A percentile compares a stretch with the other conserved stretches of the same genome.
Evolutionary conservation across 2,329 filamentous ascomycete species (phyloP).

Genomic region (Chaetomiaceae sp.): DNA sequence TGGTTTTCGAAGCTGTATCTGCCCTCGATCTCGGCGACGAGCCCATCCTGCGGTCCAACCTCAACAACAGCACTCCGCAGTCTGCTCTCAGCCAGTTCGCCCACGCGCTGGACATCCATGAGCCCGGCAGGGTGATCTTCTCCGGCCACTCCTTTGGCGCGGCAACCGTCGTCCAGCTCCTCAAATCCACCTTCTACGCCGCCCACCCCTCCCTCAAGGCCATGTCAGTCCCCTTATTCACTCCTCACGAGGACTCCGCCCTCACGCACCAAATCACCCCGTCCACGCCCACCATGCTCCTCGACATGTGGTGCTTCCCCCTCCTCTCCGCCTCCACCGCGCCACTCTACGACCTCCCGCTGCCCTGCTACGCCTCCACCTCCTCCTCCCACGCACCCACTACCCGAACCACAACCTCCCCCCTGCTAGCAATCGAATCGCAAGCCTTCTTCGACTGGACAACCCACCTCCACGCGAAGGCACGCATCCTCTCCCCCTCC

Average conservation of each 20-base stretch:
- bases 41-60: constrained; percentile 43
- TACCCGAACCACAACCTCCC: constrained; percentile 48
- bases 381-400: constrained; percentile 25
- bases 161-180: constrained; percentile 65
- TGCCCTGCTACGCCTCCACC: constrained; percentile 56
- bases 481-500: constrained; percentile 55
- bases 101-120: constrained; percentile 58
- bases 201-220: constrained; percentile 39
- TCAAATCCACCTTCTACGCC: constrained; percentile 72
- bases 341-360: constrained; percentile 63
- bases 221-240: constrained; percentile 55
- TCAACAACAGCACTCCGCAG: constrained; percentile 43
- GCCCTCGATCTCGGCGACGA: constrained; percentile 49
- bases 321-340: constrained; percentile 56
- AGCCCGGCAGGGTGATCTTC: constrained; percentile 67
- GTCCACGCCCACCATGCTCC: constrained; percentile 57
- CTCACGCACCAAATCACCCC: constrained; percentile 63
- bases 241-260: constrained; percentile 47
- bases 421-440: constrained; percentile 64
- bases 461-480: constrained; percentile 63
- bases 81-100: constrained; percentile 53
- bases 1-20: constrained; percentile 62
- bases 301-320: constrained; percentile 79
- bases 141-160: constrained; percentile 78
- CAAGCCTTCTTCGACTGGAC: constrained; percentile 75